phyloP scores from a whole-genome alignment of 1,284 basidiomycete genomes.

The Earliella scabrosa region DNA sequence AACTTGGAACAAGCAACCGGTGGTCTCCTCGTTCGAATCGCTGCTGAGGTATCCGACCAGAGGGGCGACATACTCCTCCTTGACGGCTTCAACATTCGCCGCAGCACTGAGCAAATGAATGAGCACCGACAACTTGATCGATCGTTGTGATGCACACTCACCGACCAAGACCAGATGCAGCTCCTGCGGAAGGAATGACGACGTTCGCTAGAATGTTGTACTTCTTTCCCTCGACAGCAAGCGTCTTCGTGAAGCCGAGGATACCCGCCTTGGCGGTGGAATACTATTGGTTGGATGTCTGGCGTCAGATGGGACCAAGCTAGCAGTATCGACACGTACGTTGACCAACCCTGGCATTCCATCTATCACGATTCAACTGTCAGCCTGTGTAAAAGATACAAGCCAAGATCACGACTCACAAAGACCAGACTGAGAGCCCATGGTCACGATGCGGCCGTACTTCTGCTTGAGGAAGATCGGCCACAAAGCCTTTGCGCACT shows the following conservation, averaged over 20 bases:
- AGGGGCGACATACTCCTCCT: constrained; percentile 94
- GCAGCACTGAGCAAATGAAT: constrained; percentile 71
- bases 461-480: constrained; percentile 97
- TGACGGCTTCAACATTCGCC: constrained; percentile 95
- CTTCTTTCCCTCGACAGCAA: constrained; percentile 92
- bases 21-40: constrained; percentile 78
- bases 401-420: constrained; percentile 53
- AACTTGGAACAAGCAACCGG: constrained; percentile 87
- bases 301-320: no score
- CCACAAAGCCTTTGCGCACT: constrained; percentile 96
- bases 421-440: constrained; percentile 91
- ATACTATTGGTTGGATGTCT: constrained; percentile 65
- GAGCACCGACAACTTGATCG: constrained; percentile 12
- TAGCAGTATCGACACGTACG: no score
- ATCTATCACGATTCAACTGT: constrained; percentile 51
- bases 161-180: constrained; percentile 26
- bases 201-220: constrained; percentile 91
- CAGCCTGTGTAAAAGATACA: no score
- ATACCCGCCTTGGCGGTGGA: constrained; percentile 94
- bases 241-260: constrained; percentile 87
- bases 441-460: constrained; percentile 95
- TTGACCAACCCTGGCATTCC: constrained; percentile 96
- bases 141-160: constrained; percentile 3
- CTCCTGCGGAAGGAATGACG: constrained; percentile 77
- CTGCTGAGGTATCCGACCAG: constrained; percentile 92